These are phyloP conservation scores for Thielaviopsis musarum DNA, from an alignment of 2,329 filamentous ascomycete species.

Conservation along the genomic window DNA sequence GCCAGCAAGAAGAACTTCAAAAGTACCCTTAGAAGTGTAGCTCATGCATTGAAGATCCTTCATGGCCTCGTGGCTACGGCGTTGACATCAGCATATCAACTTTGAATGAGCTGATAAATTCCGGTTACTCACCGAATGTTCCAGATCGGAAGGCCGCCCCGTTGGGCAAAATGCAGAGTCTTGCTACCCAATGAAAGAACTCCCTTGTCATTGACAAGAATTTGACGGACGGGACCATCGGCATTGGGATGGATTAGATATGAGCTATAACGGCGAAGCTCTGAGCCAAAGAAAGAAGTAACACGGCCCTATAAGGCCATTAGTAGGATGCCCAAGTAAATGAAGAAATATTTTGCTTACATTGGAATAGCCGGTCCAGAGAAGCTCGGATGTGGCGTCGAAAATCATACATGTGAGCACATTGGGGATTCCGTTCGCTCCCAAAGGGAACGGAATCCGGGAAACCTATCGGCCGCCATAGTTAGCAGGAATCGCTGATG, in stretches of 20 bases:
- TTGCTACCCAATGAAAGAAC: constrained; percentile 69
- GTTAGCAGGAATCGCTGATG: background rate
- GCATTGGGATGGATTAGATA: constrained; percentile 59
- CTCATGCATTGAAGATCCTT: constrained; percentile 85
- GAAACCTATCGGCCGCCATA: constrained; percentile 43
- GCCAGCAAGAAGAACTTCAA: constrained; percentile 74
- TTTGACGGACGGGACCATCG: constrained; percentile 70
- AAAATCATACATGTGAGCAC: constrained; percentile 71
- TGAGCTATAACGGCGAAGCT: constrained; percentile 79
- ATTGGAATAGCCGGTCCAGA: constrained; percentile 66
- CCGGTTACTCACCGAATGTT: constrained; percentile 48
- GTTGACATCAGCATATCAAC: background rate
- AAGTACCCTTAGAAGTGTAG: constrained; percentile 72
- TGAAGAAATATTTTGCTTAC: background rate
- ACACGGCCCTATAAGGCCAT: constrained; percentile 53
- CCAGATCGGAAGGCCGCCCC: constrained; percentile 74
- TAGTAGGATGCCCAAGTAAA: background rate
- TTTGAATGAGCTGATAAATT: background rate
- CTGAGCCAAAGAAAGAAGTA: constrained; percentile 71
- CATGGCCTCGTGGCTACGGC: constrained; percentile 26
- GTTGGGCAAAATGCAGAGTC: constrained; percentile 75
- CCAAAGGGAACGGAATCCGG: constrained; percentile 65
- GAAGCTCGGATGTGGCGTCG: constrained; percentile 71
- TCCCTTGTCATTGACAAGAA: constrained; percentile 82
- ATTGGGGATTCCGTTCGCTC: constrained; percentile 50